Base-by-base conservation (phyloP, 179 eudicot species). In the Silene vulgaris region DNA sequence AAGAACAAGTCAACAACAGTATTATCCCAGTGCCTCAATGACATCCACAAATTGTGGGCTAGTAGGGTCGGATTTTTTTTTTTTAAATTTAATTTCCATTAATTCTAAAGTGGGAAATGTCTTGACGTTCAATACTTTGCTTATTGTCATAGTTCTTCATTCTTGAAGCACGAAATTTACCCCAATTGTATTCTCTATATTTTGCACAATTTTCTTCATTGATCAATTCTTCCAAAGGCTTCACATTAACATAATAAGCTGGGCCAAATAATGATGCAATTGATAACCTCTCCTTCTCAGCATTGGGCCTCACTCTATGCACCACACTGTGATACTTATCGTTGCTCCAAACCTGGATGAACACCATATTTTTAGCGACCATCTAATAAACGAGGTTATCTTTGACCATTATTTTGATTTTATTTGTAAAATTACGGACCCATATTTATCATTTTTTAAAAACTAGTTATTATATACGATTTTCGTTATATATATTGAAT, bases 191-290 rank as follows among this genome's bases (percentile, higher is more conserved):
- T 59, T 63, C 71, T 50, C 13, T 50, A 32, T 75, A 75, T 16
- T 29, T 65, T 13, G 77, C 62, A 65, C 60, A 69, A 21, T 75
- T 65, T 64, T 64, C 17, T 5, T 23, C 71, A 65, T 65, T 8
- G 3, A 65, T 29, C 30, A 75, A 11, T 57, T 75, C 77, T 8
- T 75, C 77, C 45, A 75, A 75, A 16, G 77, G 77, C 71, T 65
- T 75, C 19, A 65, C 71, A 69, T 64, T 65, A 8, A 35, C 77
- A 75, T 65, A 8, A 61, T 45, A 43, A n/a, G 70, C 59, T 1
- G 71, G 77, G 9, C 56, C 68, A 60, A 75, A 65, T 35, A 75
- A 19, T 69, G 56, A 74, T 43, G 62, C 69, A 45, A 74, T 74
- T 1, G 77, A 75, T 64, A 75, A 9, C 71, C 77, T 65, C 7